Evolutionary conservation across 2,329 filamentous ascomycete genomes (phyloP).

Genomic region (Fonsecaea nubica): DNA sequence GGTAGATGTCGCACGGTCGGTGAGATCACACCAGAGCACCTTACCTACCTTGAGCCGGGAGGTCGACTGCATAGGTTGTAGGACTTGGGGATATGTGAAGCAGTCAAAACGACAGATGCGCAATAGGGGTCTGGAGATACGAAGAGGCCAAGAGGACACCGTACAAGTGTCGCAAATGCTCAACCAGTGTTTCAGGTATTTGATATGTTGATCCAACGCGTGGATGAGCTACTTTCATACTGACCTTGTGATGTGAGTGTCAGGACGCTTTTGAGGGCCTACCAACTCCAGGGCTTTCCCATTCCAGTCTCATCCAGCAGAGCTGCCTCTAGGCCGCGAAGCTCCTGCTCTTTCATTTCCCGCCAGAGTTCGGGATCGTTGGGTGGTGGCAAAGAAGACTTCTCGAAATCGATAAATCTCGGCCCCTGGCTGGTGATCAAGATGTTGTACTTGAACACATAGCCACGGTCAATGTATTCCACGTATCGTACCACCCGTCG

Average conservation of each 20-base stretch:
- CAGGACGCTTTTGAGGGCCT: too few species aligned
- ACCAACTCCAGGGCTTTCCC: too few species aligned
- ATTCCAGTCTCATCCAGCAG: neutral
- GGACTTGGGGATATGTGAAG: too few species aligned
- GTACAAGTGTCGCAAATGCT: too few species aligned
- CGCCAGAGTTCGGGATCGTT: neutral
- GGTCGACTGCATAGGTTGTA: neutral
- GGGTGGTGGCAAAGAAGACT: too few species aligned
- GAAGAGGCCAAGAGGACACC: too few species aligned
- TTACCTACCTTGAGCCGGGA: neutral
- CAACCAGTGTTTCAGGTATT: too few species aligned
- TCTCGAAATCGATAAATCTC: neutral
- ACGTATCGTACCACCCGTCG: neutral
- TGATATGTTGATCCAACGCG: too few species aligned
- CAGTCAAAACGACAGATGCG: too few species aligned
- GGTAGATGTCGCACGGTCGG: neutral
- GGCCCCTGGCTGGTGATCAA: neutral
- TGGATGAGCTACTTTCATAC: too few species aligned
- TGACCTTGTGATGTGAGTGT: too few species aligned
- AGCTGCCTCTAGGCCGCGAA: neutral
- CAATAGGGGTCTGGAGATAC: too few species aligned
- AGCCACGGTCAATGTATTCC: neutral
- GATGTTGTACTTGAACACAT: neutral
- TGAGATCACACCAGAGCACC: neutral
- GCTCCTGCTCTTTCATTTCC: neutral